These are phyloP conservation scores for Pharnaceum exiguum DNA, from an alignment of 148 eudicot species.

Conservation along the genomic window DNA sequence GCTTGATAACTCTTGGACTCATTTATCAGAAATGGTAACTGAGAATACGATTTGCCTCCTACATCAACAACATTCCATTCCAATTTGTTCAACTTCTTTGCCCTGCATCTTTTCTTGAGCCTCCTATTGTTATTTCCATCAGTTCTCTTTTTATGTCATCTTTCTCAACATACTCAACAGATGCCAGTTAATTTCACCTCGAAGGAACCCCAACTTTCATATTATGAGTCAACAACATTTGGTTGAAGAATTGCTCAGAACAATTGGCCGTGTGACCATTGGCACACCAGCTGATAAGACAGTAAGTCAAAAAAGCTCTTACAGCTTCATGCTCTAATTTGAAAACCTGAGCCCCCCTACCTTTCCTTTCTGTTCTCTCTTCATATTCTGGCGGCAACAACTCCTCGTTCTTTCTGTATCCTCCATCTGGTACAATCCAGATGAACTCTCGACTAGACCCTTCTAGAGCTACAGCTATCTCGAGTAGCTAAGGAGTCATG, in stretches of 20 bases:
- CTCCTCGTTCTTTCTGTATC: slow-evolving; percentile 11
- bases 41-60: slow-evolving; percentile 31
- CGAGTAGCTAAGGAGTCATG: slow-evolving; percentile 23
- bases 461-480: slow-evolving; percentile 56
- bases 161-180: neutral
- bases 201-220: slow-evolving; percentile 28
- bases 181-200: slow-evolving; percentile 3
- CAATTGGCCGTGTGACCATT: slow-evolving; percentile 36
- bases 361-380: slow-evolving; percentile 17
- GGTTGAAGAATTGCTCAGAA: slow-evolving; percentile 34
- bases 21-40: slow-evolving; percentile 17
- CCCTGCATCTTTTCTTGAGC: slow-evolving; percentile 28
- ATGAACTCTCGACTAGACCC: slow-evolving; percentile 40
- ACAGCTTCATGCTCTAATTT: slow-evolving; percentile 33
- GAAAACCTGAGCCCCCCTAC: slow-evolving; percentile 38
- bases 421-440: slow-evolving; percentile 42
- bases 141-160: slow-evolving; percentile 22
- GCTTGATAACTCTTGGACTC: slow-evolving; percentile 1
- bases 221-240: slow-evolving; percentile 24
- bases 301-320: slow-evolving; percentile 38
- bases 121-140: slow-evolving; percentile 27
- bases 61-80: slow-evolving; percentile 29
- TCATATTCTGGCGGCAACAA: slow-evolving; percentile 35
- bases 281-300: slow-evolving; percentile 33
- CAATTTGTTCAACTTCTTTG: slow-evolving; percentile 20